Evolutionary conservation across 345 rosid species (phyloP).

Genomic region (Psidium guajava): DNA sequence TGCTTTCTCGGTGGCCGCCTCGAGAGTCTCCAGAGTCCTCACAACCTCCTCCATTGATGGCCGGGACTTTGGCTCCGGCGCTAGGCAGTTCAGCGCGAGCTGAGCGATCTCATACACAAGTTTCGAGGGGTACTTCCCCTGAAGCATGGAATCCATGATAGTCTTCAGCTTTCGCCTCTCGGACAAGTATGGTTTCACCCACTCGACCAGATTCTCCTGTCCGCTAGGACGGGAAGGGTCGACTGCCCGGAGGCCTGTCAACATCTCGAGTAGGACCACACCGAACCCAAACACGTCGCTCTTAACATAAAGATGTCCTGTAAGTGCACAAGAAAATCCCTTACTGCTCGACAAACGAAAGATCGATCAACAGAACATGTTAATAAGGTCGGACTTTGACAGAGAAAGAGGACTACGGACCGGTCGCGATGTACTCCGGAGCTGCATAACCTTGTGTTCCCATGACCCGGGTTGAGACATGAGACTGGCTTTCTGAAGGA

Average conservation of each 20-base stretch:
- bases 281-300: slow-evolving; percentile 91
- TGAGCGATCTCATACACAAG: slow-evolving; percentile 50
- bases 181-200: slow-evolving; percentile 61
- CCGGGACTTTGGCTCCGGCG: slow-evolving; percentile 50
- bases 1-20: slow-evolving; percentile 33
- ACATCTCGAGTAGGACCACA: slow-evolving; percentile 69
- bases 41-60: slow-evolving; percentile 86
- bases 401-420: not conserved
- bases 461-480: slow-evolving; percentile 80
- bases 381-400: not conserved
- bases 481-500: slow-evolving; percentile 89
- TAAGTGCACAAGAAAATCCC: not conserved
- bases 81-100: slow-evolving; percentile 60
- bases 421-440: slow-evolving; percentile 72
- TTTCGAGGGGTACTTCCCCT: slow-evolving; percentile 63
- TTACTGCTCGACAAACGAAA: not conserved
- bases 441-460: slow-evolving; percentile 93
- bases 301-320: slow-evolving; percentile 89
- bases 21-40: slow-evolving; percentile 38
- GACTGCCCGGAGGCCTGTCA: slow-evolving; percentile 67
- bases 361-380: slow-evolving; percentile 10
- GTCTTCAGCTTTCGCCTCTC: slow-evolving; percentile 54
- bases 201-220: slow-evolving; percentile 56
- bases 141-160: slow-evolving; percentile 56
- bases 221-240: slow-evolving; percentile 60